These are phyloP conservation scores for Acanthamoeba pearcei DNA, from an alignment of 208 protist species.

Conservation along the genomic window DNA sequence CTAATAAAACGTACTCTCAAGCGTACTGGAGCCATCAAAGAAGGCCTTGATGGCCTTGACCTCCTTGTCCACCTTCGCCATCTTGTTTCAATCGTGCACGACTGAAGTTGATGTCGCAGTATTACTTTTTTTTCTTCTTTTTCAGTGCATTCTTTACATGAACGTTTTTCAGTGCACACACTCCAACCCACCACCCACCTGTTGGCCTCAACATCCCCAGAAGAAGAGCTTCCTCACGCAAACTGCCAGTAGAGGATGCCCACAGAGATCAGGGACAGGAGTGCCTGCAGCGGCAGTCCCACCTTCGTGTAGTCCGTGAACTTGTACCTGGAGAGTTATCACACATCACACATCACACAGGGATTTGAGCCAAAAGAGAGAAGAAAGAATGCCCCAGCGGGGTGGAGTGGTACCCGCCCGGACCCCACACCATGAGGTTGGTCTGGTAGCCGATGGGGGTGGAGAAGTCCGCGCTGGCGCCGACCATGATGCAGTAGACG, in stretches of 20 bases:
- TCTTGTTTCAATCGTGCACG: background rate
- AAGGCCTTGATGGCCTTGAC: slow-evolving; percentile 38
- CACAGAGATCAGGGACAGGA: slow-evolving; percentile 46
- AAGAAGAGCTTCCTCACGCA: slow-evolving; percentile 42
- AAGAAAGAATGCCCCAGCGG: background rate
- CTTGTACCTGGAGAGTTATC: background rate
- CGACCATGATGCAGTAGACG: slow-evolving; percentile 74
- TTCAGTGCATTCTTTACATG: no score
- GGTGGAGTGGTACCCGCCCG: slow-evolving; percentile 11
- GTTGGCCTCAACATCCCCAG: no score
- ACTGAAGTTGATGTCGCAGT: no score
- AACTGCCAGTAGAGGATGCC: slow-evolving; percentile 43
- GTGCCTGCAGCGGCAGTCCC: slow-evolving; percentile 59
- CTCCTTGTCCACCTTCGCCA: slow-evolving; percentile 47
- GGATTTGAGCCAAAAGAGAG: background rate
- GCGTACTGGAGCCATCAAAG: slow-evolving; percentile 42
- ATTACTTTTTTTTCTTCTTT: no score
- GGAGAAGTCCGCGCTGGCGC: slow-evolving; percentile 57
- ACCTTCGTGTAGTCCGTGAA: slow-evolving; percentile 68
- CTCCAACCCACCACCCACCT: no score
- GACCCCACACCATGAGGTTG: slow-evolving; percentile 76
- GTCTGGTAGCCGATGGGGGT: slow-evolving; percentile 77
- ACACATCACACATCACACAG: background rate
- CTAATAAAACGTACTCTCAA: slow-evolving; percentile 8
- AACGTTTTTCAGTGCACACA: no score